Base-by-base conservation (phyloP, 2,329 filamentous ascomycete species). In the Cytospora mali region DNA sequence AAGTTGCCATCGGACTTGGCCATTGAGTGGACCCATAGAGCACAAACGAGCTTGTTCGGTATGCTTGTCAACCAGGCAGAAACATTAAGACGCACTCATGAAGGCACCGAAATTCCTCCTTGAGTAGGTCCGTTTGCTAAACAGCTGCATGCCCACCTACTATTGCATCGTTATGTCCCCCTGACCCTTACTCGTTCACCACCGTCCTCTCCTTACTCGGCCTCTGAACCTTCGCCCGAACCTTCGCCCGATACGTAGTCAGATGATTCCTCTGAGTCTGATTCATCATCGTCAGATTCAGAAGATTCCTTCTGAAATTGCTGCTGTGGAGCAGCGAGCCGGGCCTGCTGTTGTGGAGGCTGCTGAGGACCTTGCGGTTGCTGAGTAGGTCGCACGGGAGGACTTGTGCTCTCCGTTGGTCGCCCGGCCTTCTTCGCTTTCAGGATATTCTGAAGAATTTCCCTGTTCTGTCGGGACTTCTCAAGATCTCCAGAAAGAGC, bases 401-500 rank as follows among this genome's bases (percentile, higher is more conserved):
- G 23, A 23, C 21, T 9, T 48, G 28, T 18, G 31, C 3, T 10
- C 11, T 48, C 42, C 46, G 33, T 46, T 13, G 28, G 21, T 53
- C 25, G 48, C 9, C 50, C 35, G 18, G 21, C 28, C n/a, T 53
- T 55, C 27, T 48, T 52, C 16, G 53, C 49, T 50, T 14, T 61
- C 49, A 65, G 29, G 29, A 63, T n/a, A 10, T 42, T 35, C 11
- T 65, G 61, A 29, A 65, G 61, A 16, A 61, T 50, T 4, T 31
- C 56, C 29, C 55, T 52, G 31, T 65, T 65, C 2, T 35, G 27
- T 14, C 60, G 61, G 6, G 10, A 31, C 10, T 23, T 52, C 2
- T 3, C 50, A 10, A 48, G 39, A 13, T 58, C 33, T 18, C 56
- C 61, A 14, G 64, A 65, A 28, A 65, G 39, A 23, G 78, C 74